Evolutionary conservation across 441 rosid species (phyloP).

Genomic region (Corymbia calophylla): DNA sequence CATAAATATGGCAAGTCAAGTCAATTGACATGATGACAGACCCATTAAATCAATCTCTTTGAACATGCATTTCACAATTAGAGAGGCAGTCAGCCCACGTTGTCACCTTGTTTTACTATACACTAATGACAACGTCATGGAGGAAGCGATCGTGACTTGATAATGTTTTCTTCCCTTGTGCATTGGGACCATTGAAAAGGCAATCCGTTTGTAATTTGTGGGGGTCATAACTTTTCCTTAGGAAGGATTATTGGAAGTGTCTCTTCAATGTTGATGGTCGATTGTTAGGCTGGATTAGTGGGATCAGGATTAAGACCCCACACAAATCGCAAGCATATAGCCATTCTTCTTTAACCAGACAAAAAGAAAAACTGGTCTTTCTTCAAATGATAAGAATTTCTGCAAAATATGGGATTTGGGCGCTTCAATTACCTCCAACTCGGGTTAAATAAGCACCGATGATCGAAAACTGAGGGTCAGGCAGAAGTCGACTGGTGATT

Average conservation of each 20-base stretch:
- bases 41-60: background rate
- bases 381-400: background rate
- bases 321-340: background rate
- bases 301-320: background rate
- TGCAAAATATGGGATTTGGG: background rate
- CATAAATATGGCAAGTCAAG: rapidly evolving
- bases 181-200: background rate
- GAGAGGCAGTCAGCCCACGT: background rate
- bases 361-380: no score
- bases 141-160: background rate
- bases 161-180: background rate
- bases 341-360: background rate
- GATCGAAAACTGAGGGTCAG: background rate
- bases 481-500: background rate
- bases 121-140: background rate
- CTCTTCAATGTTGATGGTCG: background rate
- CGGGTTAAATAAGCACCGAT: background rate
- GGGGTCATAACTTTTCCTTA: background rate
- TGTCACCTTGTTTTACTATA: background rate
- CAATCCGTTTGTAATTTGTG: background rate
- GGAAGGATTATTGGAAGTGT: background rate
- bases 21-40: background rate
- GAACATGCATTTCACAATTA: background rate
- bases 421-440: background rate
- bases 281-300: background rate